Evolutionary conservation across 441 rosid genomes (phyloP), one percentile per base, ranked within the genome.

Genomic region (Flueggea neowawraea): DNA sequence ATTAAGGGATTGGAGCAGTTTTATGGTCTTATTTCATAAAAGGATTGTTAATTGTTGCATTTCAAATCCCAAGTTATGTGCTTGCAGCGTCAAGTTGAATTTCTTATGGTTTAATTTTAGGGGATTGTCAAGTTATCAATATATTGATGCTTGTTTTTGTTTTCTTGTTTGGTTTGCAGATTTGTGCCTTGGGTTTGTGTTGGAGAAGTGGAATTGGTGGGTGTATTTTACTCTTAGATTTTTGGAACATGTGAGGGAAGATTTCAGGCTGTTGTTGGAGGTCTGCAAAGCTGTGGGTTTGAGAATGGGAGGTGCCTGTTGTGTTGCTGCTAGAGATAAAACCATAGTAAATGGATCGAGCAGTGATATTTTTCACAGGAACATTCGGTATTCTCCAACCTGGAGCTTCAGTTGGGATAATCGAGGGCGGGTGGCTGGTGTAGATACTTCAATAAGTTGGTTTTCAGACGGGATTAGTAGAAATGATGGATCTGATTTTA

Each of bases 401-500:
- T 91, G 98, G 99, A 92, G 95, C 78, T 87, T 90, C 62, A 79
- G 89, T 50, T 92, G 99, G 99, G 99, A 95, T 69, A 86, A 84
- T 57, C 76, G 98, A 72, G 94, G 98, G 52, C 90, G 97, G 47
- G 99, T 95, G 31, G 98, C 98, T 0, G 98, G 96, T 52, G 99
- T 92, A 75, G 98, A 95, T 47, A 71, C 90, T 60, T 85, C 99
- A 36, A 64, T 84, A 31, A 76, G 87, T 66, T 90, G 91, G 87
- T 71, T 85, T 62, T 80, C 97, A 16, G 95, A 86, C 80, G 88
- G 80, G 22, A 71, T 79, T 60, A 77, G 82, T 64, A 53, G 80
- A 50, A 82, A 74, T 57, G 84, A 76, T 74, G 88, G 76, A 52
- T 76, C 87, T 33, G 94, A 85, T 53, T 56, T 70, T 62, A 95